These are phyloP conservation scores for Xylaria sp. DNA, from an alignment of 2,329 filamentous ascomycete genomes.

Conservation along the genomic window DNA sequence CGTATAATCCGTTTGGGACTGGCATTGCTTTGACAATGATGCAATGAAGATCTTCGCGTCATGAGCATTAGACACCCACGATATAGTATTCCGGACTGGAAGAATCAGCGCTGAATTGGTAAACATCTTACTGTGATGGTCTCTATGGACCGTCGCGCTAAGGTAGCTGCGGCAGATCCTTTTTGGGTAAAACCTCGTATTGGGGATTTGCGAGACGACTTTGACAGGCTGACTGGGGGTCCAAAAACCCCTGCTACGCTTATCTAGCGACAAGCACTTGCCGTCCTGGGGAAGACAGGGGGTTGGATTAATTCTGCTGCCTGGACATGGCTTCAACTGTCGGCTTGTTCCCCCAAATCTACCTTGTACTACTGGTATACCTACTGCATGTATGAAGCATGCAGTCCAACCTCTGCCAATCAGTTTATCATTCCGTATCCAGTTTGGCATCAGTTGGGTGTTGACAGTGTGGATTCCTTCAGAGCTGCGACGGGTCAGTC, in stretches of 20 bases:
- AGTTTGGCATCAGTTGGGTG: background rate
- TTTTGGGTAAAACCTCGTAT: background rate
- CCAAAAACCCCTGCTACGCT: background rate
- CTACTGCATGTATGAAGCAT: background rate
- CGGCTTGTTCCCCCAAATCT: background rate
- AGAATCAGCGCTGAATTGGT: background rate
- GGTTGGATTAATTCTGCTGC: conserved; percentile 23
- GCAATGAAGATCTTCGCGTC: background rate
- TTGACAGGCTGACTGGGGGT: background rate
- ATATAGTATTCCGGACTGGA: background rate
- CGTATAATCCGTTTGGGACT: no score
- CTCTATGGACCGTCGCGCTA: background rate
- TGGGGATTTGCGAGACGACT: background rate
- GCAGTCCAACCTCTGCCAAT: background rate
- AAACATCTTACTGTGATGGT: background rate
- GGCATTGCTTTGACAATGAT: no score
- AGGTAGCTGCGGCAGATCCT: conserved; percentile 3
- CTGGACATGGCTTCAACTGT: conserved; percentile 8
- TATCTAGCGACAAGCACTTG: background rate
- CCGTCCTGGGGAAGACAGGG: conserved; percentile 7
- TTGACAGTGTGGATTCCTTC: background rate
- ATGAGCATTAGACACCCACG: background rate
- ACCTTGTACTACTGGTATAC: background rate
- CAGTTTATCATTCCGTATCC: background rate
- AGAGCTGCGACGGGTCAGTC: background rate